Percentiles rank a stretch among this genome's conserved stretches.
Evolutionary conservation across 108 stramenopile species (phyloP).

Genomic region (Cyclotella choctawhatcheeana): DNA sequence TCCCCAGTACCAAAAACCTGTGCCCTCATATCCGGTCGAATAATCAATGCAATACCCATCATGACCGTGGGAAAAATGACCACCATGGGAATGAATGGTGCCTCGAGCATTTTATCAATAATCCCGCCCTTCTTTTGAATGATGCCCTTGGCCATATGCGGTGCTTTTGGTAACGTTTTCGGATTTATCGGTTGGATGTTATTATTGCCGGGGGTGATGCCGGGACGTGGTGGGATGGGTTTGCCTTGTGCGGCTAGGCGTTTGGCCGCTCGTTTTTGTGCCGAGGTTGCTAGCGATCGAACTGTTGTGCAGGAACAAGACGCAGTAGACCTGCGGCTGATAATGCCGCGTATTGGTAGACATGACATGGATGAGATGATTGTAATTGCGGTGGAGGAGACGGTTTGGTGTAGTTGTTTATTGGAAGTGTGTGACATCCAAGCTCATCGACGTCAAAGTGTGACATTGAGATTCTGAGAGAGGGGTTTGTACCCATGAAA

Average conservation of each 20-base stretch:
- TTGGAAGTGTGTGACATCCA: too few species aligned
- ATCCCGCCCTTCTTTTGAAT: slow-evolving; percentile 8
- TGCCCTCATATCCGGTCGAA: slow-evolving; percentile 10
- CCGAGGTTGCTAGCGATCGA: slow-evolving; percentile 19
- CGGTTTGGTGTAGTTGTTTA: too few species aligned
- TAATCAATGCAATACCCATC: slow-evolving; percentile 13
- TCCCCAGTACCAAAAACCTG: slow-evolving; percentile 4
- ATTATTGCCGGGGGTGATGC: not conserved
- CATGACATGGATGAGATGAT: too few species aligned
- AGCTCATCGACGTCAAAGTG: too few species aligned
- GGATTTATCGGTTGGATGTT: not conserved
- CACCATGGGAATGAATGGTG: slow-evolving; percentile 19
- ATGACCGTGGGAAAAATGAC: slow-evolving; percentile 17
- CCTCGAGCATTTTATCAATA: not conserved
- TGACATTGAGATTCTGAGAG: too few species aligned
- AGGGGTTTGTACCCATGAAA: too few species aligned
- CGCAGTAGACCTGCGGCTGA: not conserved
- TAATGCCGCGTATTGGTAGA: too few species aligned
- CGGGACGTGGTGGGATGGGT: not conserved
- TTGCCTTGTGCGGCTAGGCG: slow-evolving; percentile 7
- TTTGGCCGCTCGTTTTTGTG: slow-evolving; percentile 27
- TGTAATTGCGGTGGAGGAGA: too few species aligned
- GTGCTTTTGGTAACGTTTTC: slow-evolving; percentile 6
- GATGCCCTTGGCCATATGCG: slow-evolving; percentile 1
- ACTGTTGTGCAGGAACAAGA: not conserved